Evolutionary conservation across 176 grass and related monocot species (phyloP).

Genomic region (Urochloa ruziziensis): DNA sequence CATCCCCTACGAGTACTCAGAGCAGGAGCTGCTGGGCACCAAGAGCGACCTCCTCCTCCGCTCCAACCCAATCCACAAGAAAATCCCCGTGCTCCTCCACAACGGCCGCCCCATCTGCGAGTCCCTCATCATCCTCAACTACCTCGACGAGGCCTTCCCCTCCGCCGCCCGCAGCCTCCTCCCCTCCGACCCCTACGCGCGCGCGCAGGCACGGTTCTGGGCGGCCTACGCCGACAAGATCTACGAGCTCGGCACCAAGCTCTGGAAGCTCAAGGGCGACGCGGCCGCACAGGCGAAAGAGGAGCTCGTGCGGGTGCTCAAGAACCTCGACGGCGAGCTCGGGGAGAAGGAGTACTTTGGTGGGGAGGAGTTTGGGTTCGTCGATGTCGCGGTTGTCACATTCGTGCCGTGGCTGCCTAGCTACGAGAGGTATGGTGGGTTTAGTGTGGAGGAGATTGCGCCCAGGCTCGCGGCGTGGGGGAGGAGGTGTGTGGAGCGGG

Average conservation of each 20-base stretch:
- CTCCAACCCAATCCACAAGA: conserved; percentile 76
- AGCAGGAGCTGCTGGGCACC: conserved; percentile 25
- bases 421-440: conserved; percentile 32
- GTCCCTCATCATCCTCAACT: conserved; percentile 57
- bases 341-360: conserved; percentile 39
- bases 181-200: background rate
- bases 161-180: background rate
- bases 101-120: conserved; percentile 38
- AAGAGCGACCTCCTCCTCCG: conserved; percentile 69
- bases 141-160: conserved; percentile 60
- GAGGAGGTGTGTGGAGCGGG: conserved; percentile 27
- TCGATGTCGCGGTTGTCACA: conserved; percentile 36
- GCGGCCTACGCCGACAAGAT: background rate
- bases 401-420: conserved; percentile 22
- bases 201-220: conserved; percentile 10
- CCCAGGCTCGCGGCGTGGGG: conserved; percentile 35
- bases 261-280: conserved; percentile 1
- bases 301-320: conserved; percentile 7
- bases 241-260: background rate
- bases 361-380: conserved; percentile 38
- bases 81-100: conserved; percentile 70
- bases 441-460: conserved; percentile 2
- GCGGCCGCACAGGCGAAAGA: background rate
- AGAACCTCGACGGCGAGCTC: conserved; percentile 33
- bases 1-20: conserved; percentile 38